Conservation (phyloP, 352 stramenopile species). For the Pythium sp. region DNA sequence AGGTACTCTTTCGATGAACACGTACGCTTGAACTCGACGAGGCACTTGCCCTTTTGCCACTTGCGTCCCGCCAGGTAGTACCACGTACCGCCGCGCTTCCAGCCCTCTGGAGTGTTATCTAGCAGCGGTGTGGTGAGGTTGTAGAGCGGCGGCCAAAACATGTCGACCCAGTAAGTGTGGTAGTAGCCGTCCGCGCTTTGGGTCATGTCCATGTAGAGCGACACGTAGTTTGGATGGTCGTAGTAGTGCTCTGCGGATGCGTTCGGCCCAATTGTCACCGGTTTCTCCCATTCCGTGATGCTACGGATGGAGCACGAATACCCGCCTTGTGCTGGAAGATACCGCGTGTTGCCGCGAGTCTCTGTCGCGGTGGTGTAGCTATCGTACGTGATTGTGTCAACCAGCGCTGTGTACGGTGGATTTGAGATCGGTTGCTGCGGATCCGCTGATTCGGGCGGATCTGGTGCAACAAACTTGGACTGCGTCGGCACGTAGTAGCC, state of each 20-base stretch:
- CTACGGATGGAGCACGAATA: constrained; percentile 94
- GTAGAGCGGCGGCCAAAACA: constrained; percentile 93
- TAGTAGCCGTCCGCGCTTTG: constrained; percentile 73
- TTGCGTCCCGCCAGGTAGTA: constrained; percentile 38
- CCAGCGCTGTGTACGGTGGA: constrained; percentile 45
- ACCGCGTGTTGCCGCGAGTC: constrained; percentile 48
- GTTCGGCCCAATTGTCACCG: constrained; percentile 35
- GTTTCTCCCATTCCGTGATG: constrained; percentile 95
- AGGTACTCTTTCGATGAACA: constrained; percentile 42
- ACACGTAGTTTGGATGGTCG: constrained; percentile 96
- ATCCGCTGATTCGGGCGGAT: constrained; percentile 45
- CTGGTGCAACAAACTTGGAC: constrained; percentile 67
- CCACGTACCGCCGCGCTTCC: constrained; percentile 85
- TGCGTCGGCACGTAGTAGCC: constrained; percentile 90
- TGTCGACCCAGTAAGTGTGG: constrained; percentile 88
- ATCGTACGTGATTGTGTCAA: constrained; percentile 62
- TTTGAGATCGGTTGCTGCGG: constrained; percentile 59
- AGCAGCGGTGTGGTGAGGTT: constrained; percentile 67
- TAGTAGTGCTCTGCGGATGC: constrained; percentile 77
- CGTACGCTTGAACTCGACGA: constrained; percentile 89
- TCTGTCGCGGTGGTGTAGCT: constrained; percentile 30
- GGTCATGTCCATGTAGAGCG: constrained; percentile 92
- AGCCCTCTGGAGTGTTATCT: constrained; percentile 93
- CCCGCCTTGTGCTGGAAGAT: constrained; percentile 83
- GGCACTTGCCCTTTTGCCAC: constrained; percentile 94